These are phyloP conservation scores for Gnaphalium uliginosum DNA, from an alignment of 129 eudicot species.

Conservation along the genomic window DNA sequence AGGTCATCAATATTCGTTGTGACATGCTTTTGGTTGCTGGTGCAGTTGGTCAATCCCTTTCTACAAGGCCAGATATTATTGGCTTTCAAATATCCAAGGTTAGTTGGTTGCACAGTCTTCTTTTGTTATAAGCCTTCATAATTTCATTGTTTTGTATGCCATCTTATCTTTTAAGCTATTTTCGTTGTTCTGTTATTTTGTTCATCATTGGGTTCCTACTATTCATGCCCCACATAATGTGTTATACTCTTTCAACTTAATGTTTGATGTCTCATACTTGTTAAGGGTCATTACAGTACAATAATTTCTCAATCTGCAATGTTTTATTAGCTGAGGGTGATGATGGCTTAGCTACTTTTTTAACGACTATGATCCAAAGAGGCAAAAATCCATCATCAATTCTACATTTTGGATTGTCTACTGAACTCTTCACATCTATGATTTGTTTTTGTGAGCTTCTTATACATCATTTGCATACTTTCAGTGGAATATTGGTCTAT, in stretches of 20 bases:
- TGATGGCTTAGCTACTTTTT: neutral
- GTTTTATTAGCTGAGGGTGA: neutral
- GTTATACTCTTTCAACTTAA: neutral
- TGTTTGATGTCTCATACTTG: neutral
- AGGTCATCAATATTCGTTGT: slow-evolving; percentile 29
- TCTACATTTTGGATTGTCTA: neutral
- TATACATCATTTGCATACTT: neutral
- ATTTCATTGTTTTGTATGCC: neutral
- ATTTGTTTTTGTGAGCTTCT: neutral
- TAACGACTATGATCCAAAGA: neutral
- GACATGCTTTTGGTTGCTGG: slow-evolving; percentile 48
- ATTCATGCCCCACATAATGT: slow-evolving; percentile 15
- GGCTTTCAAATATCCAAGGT: slow-evolving; percentile 88
- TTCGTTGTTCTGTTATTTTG: neutral
- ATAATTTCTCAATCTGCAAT: neutral
- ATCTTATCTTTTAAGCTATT: neutral
- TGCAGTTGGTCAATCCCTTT: slow-evolving; percentile 98
- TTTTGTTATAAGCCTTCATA: slow-evolving; percentile 19
- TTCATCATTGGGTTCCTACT: slow-evolving; percentile 10
- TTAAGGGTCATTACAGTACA: neutral
- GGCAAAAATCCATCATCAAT: neutral
- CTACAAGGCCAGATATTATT: slow-evolving; percentile 96
- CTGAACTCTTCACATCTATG: neutral
- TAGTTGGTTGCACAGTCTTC: slow-evolving; percentile 19
- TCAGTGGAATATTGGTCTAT: neutral